These are phyloP conservation scores for Tulasnella sp. DNA, from an alignment of 768 basidiomycete species.

Conservation along the genomic window DNA sequence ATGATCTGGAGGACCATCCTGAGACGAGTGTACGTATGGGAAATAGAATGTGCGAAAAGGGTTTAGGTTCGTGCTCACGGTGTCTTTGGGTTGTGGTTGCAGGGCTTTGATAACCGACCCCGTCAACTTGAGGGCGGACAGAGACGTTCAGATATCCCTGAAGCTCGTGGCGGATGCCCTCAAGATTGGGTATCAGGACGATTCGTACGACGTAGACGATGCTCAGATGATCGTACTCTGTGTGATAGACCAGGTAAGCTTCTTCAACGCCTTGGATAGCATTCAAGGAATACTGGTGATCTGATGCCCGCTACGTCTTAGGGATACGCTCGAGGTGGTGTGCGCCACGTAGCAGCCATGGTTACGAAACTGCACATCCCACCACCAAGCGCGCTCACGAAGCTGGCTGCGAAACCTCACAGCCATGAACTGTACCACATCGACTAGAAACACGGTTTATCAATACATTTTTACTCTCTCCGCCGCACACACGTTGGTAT, in stretches of 20 bases:
- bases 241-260: conserved; percentile 32
- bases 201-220: conserved; percentile 25
- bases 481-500: too few species aligned
- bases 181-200: conserved; percentile 24
- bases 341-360: not conserved
- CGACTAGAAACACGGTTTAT: not conserved
- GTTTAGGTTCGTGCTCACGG: not conserved
- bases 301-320: not conserved
- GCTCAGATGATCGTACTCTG: conserved; percentile 27
- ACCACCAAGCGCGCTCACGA: not conserved
- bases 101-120: conserved; percentile 23
- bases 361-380: not conserved
- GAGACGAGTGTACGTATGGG: conserved; percentile 25
- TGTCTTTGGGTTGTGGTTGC: not conserved
- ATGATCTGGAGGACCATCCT: conserved; percentile 27
- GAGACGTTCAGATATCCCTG: conserved; percentile 21
- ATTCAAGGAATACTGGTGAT: not conserved
- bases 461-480: not conserved
- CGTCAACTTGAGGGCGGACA: not conserved
- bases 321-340: not conserved
- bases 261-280: not conserved
- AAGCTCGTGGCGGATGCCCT: conserved; percentile 22
- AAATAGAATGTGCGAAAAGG: too few species aligned
- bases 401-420: not conserved
- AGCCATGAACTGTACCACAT: conserved; percentile 1